Percentiles rank a stretch among this genome's conserved stretches.
These are phyloP conservation scores for Fraxinus latifolia DNA, from an alignment of 305 asterid species.

Conservation along the genomic window DNA sequence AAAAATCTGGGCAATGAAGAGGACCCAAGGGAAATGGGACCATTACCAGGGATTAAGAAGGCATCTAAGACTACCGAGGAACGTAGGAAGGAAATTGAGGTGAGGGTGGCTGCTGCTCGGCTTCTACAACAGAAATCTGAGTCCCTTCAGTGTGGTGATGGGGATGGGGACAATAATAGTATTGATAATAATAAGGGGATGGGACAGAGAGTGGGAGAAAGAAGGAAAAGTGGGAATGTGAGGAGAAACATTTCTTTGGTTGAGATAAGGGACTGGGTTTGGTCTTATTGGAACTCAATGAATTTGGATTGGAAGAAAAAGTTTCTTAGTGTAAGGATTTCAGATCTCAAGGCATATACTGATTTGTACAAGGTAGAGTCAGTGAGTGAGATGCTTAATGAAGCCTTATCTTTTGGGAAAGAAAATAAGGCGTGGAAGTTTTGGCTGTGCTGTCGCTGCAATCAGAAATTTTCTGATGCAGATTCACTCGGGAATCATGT, in stretches of 20 bases:
- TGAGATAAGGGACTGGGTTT: constrained; percentile 76
- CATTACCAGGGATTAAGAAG: constrained; percentile 78
- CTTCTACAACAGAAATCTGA: constrained; percentile 83
- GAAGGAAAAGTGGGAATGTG: constrained; percentile 51
- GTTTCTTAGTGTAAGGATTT: constrained; percentile 48
- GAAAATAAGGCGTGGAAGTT: constrained; percentile 61
- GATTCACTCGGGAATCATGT: constrained; percentile 58
- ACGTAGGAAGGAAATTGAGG: constrained; percentile 91
- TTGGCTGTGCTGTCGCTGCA: constrained; percentile 78
- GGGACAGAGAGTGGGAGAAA: constrained; percentile 59
- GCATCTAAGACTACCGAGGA: constrained; percentile 80
- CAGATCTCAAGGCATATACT: constrained; percentile 65
- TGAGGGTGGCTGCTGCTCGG: constrained; percentile 87
- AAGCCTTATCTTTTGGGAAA: constrained; percentile 64
- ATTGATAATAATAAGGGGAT: constrained; percentile 37
- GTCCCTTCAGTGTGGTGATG: constrained; percentile 32
- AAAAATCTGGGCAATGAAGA: constrained; percentile 73
- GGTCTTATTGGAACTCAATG: constrained; percentile 70
- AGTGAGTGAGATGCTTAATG: constrained; percentile 51
- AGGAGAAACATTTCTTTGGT: constrained; percentile 49
- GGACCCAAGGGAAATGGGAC: constrained; percentile 88
- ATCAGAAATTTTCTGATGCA: constrained; percentile 52
- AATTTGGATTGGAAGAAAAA: constrained; percentile 59
- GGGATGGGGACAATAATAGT: constrained; percentile 45
- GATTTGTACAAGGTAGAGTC: constrained; percentile 50